phyloP scores from a whole-genome alignment of 179 eudicot species.

The Drosera spatulata region DNA sequence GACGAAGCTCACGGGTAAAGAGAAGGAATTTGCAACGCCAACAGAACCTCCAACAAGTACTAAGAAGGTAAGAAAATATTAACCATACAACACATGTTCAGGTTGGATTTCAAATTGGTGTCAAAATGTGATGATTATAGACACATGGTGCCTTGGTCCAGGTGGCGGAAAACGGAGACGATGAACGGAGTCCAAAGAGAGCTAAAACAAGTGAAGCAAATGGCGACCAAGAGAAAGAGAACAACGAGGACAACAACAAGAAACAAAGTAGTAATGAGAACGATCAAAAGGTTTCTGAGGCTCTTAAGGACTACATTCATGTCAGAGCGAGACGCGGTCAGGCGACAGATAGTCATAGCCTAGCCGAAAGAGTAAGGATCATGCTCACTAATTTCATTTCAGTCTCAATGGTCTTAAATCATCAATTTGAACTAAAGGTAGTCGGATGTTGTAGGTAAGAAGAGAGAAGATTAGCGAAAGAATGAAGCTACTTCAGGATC shows the following conservation, averaged over 20 bases:
- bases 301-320: conserved; percentile 88
- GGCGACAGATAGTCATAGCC: conserved; percentile 79
- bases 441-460: conserved; percentile 39
- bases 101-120: too few species aligned
- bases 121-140: not conserved
- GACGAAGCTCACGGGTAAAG: conserved; percentile 38
- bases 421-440: too few species aligned
- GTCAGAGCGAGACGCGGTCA: conserved; percentile 98
- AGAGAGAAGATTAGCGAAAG: conserved; percentile 92
- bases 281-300: conserved; percentile 44
- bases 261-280: conserved; percentile 24
- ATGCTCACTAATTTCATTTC: not conserved
- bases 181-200: conserved; percentile 31
- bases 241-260: conserved; percentile 16
- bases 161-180: conserved; percentile 26
- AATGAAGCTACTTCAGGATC: conserved; percentile 96
- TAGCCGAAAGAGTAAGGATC: conserved; percentile 2
- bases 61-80: too few species aligned
- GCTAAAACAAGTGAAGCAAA: conserved; percentile 27
- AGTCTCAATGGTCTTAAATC: too few species aligned
- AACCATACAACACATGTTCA: too few species aligned
- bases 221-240: conserved; percentile 9
- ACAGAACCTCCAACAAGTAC: not conserved
- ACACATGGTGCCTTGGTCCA: conserved; percentile 6
- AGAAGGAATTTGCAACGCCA: conserved; percentile 29